phyloP scores from a whole-genome alignment of 805 yeast genomes.

The Candida insectorum region DNA sequence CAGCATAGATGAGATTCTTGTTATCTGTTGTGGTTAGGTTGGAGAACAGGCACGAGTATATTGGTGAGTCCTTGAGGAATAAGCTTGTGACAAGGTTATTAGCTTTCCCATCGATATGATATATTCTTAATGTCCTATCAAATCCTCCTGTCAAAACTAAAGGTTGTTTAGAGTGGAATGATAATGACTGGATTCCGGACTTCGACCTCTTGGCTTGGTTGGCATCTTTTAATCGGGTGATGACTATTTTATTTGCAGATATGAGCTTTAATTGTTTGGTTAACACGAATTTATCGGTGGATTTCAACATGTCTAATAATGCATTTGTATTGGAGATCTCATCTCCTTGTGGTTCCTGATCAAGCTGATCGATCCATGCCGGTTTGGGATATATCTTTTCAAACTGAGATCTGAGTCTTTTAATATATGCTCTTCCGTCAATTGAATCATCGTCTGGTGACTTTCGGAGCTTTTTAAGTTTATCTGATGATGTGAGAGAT shows the following conservation, averaged over 20 bases:
- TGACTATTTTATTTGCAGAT: constrained; percentile 68
- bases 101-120: constrained; percentile 83
- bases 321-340: constrained; percentile 23
- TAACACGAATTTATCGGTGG: constrained; percentile 36
- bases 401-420: constrained; percentile 68
- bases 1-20: constrained; percentile 62
- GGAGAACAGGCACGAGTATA: constrained; percentile 71
- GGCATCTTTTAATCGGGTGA: constrained; percentile 84
- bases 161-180: constrained; percentile 85
- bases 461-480: constrained; percentile 67
- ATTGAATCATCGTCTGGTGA: constrained; percentile 51
- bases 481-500: constrained; percentile 56
- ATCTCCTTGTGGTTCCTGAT: constrained; percentile 20
- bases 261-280: constrained; percentile 52
- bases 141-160: constrained; percentile 87
- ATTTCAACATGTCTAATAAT: constrained; percentile 27
- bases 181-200: constrained; percentile 79
- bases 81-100: constrained; percentile 82
- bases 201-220: constrained; percentile 64
- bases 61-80: constrained; percentile 74
- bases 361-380: constrained; percentile 57
- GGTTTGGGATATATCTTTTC: constrained; percentile 80
- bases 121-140: constrained; percentile 82
- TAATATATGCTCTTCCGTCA: constrained; percentile 57
- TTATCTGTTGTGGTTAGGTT: constrained; percentile 18